Percentiles rank a stretch among this genome's conserved stretches.
Evolutionary conservation across 2,329 filamentous ascomycete genomes (phyloP).

Genomic region (Cladosporium sp.): DNA sequence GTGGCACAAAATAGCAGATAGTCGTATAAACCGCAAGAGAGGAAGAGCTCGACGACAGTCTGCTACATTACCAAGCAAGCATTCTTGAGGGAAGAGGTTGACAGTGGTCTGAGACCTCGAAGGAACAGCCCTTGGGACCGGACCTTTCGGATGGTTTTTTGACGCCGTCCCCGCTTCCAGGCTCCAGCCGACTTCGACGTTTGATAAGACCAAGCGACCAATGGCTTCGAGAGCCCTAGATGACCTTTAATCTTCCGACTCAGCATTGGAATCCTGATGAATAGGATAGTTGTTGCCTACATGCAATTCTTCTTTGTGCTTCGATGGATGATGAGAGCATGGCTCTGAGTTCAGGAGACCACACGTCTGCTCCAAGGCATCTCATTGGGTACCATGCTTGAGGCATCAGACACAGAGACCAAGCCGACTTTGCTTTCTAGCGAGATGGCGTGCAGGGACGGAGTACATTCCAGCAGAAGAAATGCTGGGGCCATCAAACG

Average conservation of each 20-base stretch:
- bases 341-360: neutral
- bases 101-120: neutral
- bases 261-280: neutral
- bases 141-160: too few relatives aligned
- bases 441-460: neutral
- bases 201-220: neutral
- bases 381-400: neutral
- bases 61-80: conserved; percentile 3
- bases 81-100: neutral
- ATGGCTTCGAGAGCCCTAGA: neutral
- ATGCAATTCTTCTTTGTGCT: neutral
- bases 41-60: neutral
- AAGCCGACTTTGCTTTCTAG: neutral
- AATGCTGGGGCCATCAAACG: neutral
- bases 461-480: neutral
- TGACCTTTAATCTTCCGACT: neutral
- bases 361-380: neutral
- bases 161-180: conserved; percentile 2
- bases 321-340: neutral
- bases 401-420: neutral
- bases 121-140: neutral
- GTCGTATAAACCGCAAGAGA: neutral
- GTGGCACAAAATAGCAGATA: conserved; percentile 4
- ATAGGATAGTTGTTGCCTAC: too few relatives aligned
- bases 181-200: neutral